Evolutionary conservation across 2,329 filamentous ascomycete species (phyloP).

Genomic region (Fusarium sp.): DNA sequence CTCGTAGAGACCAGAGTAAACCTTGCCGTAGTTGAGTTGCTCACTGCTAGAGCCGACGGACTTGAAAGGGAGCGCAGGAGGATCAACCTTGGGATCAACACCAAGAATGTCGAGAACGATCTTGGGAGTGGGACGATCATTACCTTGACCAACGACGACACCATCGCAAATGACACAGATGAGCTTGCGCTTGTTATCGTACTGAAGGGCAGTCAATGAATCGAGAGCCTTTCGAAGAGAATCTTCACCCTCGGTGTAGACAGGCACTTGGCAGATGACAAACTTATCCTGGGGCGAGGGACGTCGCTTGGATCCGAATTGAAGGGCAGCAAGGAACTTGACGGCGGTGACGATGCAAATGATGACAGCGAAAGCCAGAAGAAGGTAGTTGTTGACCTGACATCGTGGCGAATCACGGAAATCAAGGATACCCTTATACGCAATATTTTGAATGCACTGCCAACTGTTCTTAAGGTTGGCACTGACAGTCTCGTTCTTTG

Average conservation of each 20-base stretch:
- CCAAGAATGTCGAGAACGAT: constrained; percentile 97
- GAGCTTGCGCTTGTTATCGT: constrained; percentile 98
- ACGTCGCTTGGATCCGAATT: constrained; percentile 90
- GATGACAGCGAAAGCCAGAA: constrained; percentile 87
- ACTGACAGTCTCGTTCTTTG: constrained; percentile 60
- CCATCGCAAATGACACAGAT: constrained; percentile 97
- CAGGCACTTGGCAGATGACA: constrained; percentile 96
- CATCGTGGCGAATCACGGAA: constrained; percentile 82
- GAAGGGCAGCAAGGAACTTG: constrained; percentile 93
- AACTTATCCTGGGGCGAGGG: constrained; percentile 97
- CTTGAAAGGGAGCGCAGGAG: constrained; percentile 92
- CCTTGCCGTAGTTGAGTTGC: constrained; percentile 97
- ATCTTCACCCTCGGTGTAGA: constrained; percentile 98
- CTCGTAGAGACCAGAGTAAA: constrained; percentile 97
- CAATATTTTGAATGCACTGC: constrained; percentile 83
- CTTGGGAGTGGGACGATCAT: constrained; percentile 95
- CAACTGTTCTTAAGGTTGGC: constrained; percentile 70
- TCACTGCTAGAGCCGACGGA: constrained; percentile 88
- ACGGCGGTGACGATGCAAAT: constrained; percentile 80
- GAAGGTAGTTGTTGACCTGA: constrained; percentile 88
- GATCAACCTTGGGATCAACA: constrained; percentile 95
- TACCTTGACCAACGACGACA: constrained; percentile 94
- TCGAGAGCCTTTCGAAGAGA: constrained; percentile 92
- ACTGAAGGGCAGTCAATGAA: constrained; percentile 91
- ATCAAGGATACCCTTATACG: constrained; percentile 84